phyloP scores from a whole-genome alignment of 2,329 filamentous ascomycete species.

The Penicillium sp. region DNA sequence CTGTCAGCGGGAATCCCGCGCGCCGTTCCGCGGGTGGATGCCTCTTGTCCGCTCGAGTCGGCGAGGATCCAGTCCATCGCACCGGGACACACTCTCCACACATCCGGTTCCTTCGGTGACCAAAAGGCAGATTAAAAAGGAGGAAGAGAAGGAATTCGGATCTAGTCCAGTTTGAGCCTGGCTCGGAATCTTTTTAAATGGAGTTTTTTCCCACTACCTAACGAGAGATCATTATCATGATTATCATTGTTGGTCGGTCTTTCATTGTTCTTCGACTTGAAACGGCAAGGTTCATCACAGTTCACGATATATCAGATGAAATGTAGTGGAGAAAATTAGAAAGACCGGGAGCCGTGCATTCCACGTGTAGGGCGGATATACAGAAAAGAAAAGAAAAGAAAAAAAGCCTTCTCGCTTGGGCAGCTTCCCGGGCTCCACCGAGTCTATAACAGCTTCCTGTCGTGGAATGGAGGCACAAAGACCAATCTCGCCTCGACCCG shows the following conservation, averaged over 20 bases:
- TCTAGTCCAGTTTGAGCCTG: constrained; percentile 8
- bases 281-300: neutral
- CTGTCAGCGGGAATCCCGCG: constrained; percentile 16
- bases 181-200: constrained; percentile 4
- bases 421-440: constrained; percentile 7
- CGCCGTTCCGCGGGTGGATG: constrained; percentile 18
- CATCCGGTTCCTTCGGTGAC: constrained; percentile 2
- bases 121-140: neutral
- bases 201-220: neutral
- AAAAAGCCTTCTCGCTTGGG: constrained; percentile 7
- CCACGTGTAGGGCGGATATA: constrained; percentile 5
- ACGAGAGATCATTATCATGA: neutral
- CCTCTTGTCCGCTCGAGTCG: neutral
- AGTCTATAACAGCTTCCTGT: constrained; percentile 14
- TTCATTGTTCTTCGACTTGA: neutral
- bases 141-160: neutral
- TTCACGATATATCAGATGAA: neutral
- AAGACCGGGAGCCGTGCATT: neutral
- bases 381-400: neutral
- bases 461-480: constrained; percentile 7
- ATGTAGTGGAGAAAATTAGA: neutral
- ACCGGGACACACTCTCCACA: constrained; percentile 1
- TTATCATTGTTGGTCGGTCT: neutral
- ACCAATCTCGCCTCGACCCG: neutral
- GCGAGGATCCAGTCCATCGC: neutral